Percentiles rank a stretch among this genome's conserved stretches.
Conservation (phyloP, 2,329 filamentous ascomycete species). For the Colletotrichum nymphaeae region DNA sequence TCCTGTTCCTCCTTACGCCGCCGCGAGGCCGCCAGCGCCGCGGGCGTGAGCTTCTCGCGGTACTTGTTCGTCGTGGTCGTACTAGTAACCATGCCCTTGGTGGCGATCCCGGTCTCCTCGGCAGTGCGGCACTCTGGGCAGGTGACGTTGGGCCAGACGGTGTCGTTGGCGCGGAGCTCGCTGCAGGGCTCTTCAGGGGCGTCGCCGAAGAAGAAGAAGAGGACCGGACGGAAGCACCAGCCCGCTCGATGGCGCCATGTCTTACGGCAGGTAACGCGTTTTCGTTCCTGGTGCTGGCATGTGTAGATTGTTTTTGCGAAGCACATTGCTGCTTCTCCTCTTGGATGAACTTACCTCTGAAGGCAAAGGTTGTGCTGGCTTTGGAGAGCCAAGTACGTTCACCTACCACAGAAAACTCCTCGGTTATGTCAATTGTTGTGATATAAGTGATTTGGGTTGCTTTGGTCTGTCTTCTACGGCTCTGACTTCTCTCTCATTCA, state of each 20-base stretch:
- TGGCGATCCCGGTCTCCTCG: conserved; percentile 4
- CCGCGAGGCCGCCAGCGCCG: background rate
- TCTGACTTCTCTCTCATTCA: background rate
- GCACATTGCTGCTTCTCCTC: conserved; percentile 26
- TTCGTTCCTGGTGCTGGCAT: conserved; percentile 15
- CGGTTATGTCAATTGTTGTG: background rate
- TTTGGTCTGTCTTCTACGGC: background rate
- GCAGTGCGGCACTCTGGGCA: conserved; percentile 21
- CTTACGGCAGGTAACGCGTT: conserved; percentile 16
- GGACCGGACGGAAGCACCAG: conserved; percentile 17
- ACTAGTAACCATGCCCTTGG: conserved; percentile 6
- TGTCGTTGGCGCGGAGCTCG: background rate
- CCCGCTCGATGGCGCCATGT: conserved; percentile 9
- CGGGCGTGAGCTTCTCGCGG: background rate
- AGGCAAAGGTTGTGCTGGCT: background rate
- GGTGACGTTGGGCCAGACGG: background rate
- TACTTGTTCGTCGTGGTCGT: conserved; percentile 4
- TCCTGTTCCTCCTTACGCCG: conserved; percentile 9
- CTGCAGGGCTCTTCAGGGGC: conserved; percentile 14
- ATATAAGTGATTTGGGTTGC: background rate
- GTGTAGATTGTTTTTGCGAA: conserved; percentile 13
- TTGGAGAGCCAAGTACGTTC: background rate
- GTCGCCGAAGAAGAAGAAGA: conserved; percentile 27
- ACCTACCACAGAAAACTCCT: background rate
- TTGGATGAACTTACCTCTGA: background rate